Evolutionary conservation across 202 grass and related monocot genomes (phyloP).

Genomic region (Carex sylvatica): DNA sequence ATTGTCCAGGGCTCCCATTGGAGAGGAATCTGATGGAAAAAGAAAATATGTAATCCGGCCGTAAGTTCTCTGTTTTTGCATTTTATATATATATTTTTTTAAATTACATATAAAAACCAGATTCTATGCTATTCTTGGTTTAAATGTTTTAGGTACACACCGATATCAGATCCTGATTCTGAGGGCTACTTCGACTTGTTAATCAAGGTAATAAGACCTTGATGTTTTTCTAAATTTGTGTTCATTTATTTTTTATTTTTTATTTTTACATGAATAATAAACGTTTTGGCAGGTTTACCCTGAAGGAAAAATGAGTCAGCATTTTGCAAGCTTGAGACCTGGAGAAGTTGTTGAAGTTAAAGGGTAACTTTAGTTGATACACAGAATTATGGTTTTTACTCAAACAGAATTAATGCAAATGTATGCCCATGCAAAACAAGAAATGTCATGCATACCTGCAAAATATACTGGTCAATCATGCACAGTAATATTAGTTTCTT

Average conservation of each 20-base stretch:
- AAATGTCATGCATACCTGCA: not conserved
- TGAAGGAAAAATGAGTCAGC: constrained; percentile 94
- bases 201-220: constrained; percentile 65
- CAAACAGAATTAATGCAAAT: constrained; percentile 13
- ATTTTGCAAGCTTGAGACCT: constrained; percentile 85
- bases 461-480: not conserved
- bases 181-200: constrained; percentile 90
- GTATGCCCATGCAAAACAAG: not conserved
- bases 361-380: constrained; percentile 56
- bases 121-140: not conserved
- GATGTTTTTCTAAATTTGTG: constrained; percentile 3
- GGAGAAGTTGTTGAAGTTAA: constrained; percentile 95
- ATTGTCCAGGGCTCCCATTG: constrained; percentile 70
- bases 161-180: constrained; percentile 84
- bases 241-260: constrained; percentile 20
- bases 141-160: constrained; percentile 63
- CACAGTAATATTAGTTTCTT: not conserved
- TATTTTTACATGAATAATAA: constrained; percentile 7
- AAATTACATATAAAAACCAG: constrained; percentile 2
- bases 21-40: constrained; percentile 79
- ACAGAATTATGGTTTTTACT: not conserved
- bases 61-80: constrained; percentile 44
- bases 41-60: constrained; percentile 92
- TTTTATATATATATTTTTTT: constrained; percentile 27
- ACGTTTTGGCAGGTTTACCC: constrained; percentile 68